Base-by-base conservation (phyloP, 345 rosid genomes). In the Arabidopsis arenosa region DNA sequence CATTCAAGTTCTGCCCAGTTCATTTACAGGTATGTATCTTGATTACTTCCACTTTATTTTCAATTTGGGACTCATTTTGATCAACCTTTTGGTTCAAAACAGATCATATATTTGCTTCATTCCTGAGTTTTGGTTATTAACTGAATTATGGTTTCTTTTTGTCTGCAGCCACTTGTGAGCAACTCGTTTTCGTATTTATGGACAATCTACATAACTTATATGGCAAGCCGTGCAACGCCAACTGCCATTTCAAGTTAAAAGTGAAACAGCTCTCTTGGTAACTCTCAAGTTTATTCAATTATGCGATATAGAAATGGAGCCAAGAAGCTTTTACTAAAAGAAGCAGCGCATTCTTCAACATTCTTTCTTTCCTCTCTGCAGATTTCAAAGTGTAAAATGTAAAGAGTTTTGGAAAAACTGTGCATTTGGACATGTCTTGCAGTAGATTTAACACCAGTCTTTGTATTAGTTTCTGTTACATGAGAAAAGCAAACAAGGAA, bases 111-210 rank as follows among this genome's bases (percentile, higher is more conserved):
- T 11, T 15, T 7, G 41, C 58, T 51, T 26, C 40, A 54, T 74
- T 18, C 30, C 13, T 7, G 10, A 47, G 53, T 21, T 63, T 17
- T 13, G 9, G 12, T 45, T 44, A 14, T 4, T 28, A 39, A 53
- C 40, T 18, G 61, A 40, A 2, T 40, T 26, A 33, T 64, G 48
- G 73, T 58, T 65, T 49, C 4, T 48, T 13, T 59, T 18, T 37
- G 23, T 67, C 13, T 45, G 67, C 91, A 95, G 97, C 93, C 99
- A 23, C 73, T 95, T 71, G 91, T 92, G 80, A 89, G 89, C 86
- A 95, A 95, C 80, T 88, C 93, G 5, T 95, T 95, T 86, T 87
- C 99, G 3, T 95, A 88, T 79, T 70, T 88, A 35, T 95, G 98
- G 99, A 92, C 97, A 2, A 73, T 95, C 65, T 95, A 95, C 72